Evolutionary conservation across 345 rosid species (phyloP), one percentile per base, ranked within the genome.

Genomic region (Lepidium didymum): DNA sequence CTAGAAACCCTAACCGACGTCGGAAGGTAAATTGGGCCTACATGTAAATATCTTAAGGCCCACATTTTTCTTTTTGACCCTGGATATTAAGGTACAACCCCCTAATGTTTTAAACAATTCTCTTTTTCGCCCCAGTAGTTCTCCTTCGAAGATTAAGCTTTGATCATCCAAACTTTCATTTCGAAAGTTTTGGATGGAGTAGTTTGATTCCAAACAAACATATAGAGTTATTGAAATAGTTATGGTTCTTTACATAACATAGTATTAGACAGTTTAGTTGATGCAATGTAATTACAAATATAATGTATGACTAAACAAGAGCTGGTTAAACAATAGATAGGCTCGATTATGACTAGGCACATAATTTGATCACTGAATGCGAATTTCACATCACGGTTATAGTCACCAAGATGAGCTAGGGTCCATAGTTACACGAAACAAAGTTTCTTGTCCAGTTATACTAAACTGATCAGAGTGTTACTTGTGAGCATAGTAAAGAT

Each of bases 1-100:
- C 10, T 21, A 13, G 4, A 15, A 42, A 8, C 68, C 68, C 47
- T 61, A 70, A 61, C 68, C 62, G 75, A 70, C 62, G 61, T 36
- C 75, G 67, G 60, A 11, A 51, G 10, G 7, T 52, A 0, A 8
- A 5, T 50, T 62, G 69, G 69, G 67, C 60, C 49, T 69, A 18
- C 31, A 8, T 49, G 8, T 49, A 5, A 16, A 51, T 10, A 18
- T 3, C 31, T 4, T 6, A 29, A 19, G 21, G 67, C 67, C 74
- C 74, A 69, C 10, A 29, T 29, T 0, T 29, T 29, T 49, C 13
- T 29, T 14, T 6, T 29, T 15, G 10, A 59, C 9, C 19, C 21
- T 29, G 27, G 15, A 15, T 61, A 16, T 61, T 44, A 5, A 27
- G 15, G 53, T 16, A 31, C 7, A 31, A 2, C 15, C 45, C 34